A percentile compares a stretch with the other conserved stretches of the same genome.
phyloP scores from a whole-genome alignment of 2,329 filamentous ascomycete species.

The Macrophomina pseudophaseolina region DNA sequence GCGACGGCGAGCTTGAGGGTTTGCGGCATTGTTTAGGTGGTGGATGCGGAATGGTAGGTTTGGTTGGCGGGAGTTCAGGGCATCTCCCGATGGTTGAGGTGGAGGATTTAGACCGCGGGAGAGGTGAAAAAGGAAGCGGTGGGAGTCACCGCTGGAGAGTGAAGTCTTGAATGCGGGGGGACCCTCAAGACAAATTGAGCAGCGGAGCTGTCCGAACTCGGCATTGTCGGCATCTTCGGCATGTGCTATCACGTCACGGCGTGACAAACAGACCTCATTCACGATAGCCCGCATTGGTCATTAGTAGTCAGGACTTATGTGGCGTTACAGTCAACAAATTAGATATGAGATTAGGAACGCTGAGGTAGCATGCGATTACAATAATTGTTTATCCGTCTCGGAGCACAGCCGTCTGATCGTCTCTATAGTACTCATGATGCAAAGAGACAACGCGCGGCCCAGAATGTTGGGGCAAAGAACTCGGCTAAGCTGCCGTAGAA shows the following conservation, averaged over 20 bases:
- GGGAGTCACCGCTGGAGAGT: background rate
- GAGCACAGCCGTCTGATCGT: constrained; percentile 12
- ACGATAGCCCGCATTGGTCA: background rate
- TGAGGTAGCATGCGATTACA: no score
- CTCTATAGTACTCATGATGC: constrained; percentile 16
- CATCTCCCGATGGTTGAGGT: no score
- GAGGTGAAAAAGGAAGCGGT: background rate
- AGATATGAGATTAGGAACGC: no score
- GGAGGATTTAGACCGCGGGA: background rate
- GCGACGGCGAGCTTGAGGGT: constrained; percentile 56
- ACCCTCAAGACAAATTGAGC: background rate
- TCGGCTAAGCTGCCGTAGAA: background rate
- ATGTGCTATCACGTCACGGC: constrained; percentile 4
- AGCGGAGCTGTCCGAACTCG: constrained; percentile 13
- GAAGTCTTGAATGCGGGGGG: background rate
- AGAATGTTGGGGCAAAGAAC: no score
- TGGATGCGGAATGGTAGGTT: background rate
- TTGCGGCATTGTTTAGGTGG: constrained; percentile 44
- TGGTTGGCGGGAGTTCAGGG: background rate
- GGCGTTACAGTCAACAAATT: no score
- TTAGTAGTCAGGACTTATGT: no score
- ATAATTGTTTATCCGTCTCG: background rate
- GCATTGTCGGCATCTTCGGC: constrained; percentile 15
- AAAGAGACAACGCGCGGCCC: background rate
- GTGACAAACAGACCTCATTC: constrained; percentile 1